Base-by-base conservation (phyloP, 345 rosid genomes). In the Leavenworthia alabamica region DNA sequence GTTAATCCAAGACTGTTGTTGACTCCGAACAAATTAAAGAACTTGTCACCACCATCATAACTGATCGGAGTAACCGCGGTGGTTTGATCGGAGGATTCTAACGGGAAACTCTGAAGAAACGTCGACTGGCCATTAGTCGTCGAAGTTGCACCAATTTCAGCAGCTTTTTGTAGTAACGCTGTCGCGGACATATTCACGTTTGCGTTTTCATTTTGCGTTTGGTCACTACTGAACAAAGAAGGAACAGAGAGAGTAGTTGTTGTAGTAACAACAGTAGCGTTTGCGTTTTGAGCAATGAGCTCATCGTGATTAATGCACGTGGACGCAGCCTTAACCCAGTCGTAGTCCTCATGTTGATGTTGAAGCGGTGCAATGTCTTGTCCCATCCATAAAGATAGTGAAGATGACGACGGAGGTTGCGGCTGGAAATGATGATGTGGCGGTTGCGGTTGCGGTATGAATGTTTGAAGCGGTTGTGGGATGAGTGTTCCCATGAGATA, bases 111-210 rank as follows among this genome's bases (percentile, higher is more conserved):
- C 12, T 76, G 83, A 0, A 83, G 68, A 68, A 83, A 83, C 59
- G 83, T 53, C 4, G 83, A 75, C 8, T 79, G 80, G 10, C 43
- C 66, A n/a, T 16, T 54, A 19, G 28, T 45, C 1, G 82, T 59
- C 4, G 96, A 74, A 7, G 76, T 82, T 19, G 81, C 82, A 17
- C 97, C 96, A 7, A 89, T 84, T 64, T 85, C 88, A n/a, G 99
- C 95, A 12, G 99, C 99, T 72, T 89, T 93, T 59, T 89, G 99
- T 65, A 93, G 66, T 61, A 93, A 80, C 11, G 99, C 99, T 4
- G 99, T 93, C 14, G 99, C 99, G 0, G 97, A 89, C 94, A 89
- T 87, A 16, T 71, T 87, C 19, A 72, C 77, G 19, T 82, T 64
- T 12, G 43, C 68, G 48, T 66, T 52, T 39, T 26, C 20, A 37